Evolutionary conservation across 495 filamentous ascomycete genomes (phyloP).

Genomic region (Podospora didyma): DNA sequence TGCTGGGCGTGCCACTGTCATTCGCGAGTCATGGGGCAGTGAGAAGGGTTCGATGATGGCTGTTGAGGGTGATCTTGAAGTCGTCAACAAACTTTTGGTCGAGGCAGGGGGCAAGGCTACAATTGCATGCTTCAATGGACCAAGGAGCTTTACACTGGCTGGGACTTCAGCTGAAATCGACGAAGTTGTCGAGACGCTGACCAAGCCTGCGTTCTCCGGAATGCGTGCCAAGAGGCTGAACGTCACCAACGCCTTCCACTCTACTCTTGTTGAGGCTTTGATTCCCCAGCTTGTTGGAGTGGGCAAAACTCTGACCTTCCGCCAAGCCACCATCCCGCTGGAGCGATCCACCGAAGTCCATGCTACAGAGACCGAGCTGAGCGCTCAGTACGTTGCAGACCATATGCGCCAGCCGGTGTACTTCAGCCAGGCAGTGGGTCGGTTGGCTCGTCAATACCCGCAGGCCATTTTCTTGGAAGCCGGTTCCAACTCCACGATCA

Average conservation of each 20-base stretch:
- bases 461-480: conserved; percentile 48
- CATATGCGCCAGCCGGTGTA: conserved; percentile 51
- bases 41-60: conserved; percentile 47
- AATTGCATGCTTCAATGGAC: conserved; percentile 54
- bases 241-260: conserved; percentile 54
- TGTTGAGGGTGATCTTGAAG: conserved; percentile 35
- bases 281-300: conserved; percentile 21
- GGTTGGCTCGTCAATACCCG: conserved; percentile 33
- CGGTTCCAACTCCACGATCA: conserved; percentile 48
- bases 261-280: conserved; percentile 38
- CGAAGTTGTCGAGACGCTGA: conserved; percentile 25
- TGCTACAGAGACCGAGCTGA: conserved; percentile 34
- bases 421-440: conserved; percentile 45
- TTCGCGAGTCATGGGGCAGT: conserved; percentile 31
- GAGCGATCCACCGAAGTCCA: conserved; percentile 17
- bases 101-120: background rate
- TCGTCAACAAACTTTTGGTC: conserved; percentile 16
- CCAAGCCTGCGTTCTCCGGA: conserved; percentile 1
- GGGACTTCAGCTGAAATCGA: conserved; percentile 43
- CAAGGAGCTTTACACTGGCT: conserved; percentile 7
- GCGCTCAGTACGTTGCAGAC: conserved; percentile 34
- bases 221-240: conserved; percentile 37
- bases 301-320: conserved; percentile 10
- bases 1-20: conserved; percentile 33
- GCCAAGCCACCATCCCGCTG: conserved; percentile 9